Evolutionary conservation across 805 yeast genomes (phyloP), one percentile per base, ranked within the genome.

Genomic region (Vanderwaltozyma polyspora): DNA sequence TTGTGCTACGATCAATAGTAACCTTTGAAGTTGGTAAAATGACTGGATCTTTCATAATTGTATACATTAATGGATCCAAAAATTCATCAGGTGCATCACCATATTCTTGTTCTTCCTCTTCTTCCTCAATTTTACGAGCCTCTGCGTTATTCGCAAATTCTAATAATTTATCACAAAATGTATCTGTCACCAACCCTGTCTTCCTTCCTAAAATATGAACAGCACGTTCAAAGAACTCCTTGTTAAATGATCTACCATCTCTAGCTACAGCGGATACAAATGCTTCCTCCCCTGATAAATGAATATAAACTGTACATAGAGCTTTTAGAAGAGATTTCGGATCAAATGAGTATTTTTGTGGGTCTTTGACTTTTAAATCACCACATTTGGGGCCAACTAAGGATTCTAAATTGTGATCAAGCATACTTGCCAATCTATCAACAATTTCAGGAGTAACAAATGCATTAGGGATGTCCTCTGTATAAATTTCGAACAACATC

Each of bases 1-100:
- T 82, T 2, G 96, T 91, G 25, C 91, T 71, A 52, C 93, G 67
- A 56, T 91, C 99, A 47, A 91, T 84, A 32, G 77, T 74, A 14
- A 87, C 74, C 43, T 74, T 79, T 1, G 95, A 84, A 7, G 82
- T 67, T 7, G 99, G 99, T 47, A 91, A 67, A n/a, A 72, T 79
- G 4, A 91, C 98, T 0, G 99, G 99, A 55, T 91, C 94, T 46
- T 77, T 81, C 98, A 91, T 91, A 32, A 91, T 55, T 1, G 95
- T 83, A 57, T 68, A 91, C 97, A 91, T 89, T 48, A 91, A 71
- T 11, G 99, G 99, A 64, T 91, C 99, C 46, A 91, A 70, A 53
- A 79, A 91, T 56, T 91, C 97, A 54, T 91, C 98, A 1, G 99
- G 99, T 13, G 83, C 72, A 34, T 91, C 98, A 18, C 94, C 96